phyloP scores from a whole-genome alignment of 331 rosid species.

The Malus hybrid region DNA sequence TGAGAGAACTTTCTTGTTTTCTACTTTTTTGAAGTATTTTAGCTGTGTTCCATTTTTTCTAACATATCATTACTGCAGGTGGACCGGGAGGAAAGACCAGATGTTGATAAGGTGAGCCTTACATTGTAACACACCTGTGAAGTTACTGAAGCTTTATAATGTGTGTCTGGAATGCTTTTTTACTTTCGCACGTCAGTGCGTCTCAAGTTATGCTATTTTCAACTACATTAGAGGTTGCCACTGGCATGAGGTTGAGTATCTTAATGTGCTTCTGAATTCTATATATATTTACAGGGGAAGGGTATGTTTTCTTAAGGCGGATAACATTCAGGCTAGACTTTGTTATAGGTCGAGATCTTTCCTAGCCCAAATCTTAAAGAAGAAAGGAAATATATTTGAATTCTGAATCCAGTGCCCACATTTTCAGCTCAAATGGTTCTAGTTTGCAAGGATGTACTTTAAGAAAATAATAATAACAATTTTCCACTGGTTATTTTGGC shows the following conservation, averaged over 20 bases:
- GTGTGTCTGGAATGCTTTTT: background rate
- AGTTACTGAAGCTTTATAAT: background rate
- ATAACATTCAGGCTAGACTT: background rate
- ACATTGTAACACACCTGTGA: background rate
- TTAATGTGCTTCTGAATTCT: background rate
- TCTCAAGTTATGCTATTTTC: background rate
- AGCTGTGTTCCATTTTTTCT: background rate
- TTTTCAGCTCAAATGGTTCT: background rate
- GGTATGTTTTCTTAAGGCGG: slow-evolving; percentile 33
- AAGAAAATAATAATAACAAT: background rate
- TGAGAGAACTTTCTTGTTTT: background rate
- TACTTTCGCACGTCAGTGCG: background rate
- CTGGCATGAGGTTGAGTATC: background rate
- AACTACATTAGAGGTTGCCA: background rate
- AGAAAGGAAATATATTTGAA: background rate
- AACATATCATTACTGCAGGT: slow-evolving; percentile 48
- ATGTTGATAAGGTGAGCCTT: slow-evolving; percentile 80
- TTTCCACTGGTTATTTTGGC: background rate
- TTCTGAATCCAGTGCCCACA: background rate
- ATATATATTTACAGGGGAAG: background rate
- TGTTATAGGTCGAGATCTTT: background rate
- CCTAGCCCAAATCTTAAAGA: background rate
- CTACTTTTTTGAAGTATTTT: background rate
- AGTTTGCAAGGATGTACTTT: background rate
- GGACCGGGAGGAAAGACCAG: slow-evolving; percentile 96